Evolutionary conservation across 2,329 filamentous ascomycete species (phyloP).

Genomic region (Simplicillium aogashimaense): DNA sequence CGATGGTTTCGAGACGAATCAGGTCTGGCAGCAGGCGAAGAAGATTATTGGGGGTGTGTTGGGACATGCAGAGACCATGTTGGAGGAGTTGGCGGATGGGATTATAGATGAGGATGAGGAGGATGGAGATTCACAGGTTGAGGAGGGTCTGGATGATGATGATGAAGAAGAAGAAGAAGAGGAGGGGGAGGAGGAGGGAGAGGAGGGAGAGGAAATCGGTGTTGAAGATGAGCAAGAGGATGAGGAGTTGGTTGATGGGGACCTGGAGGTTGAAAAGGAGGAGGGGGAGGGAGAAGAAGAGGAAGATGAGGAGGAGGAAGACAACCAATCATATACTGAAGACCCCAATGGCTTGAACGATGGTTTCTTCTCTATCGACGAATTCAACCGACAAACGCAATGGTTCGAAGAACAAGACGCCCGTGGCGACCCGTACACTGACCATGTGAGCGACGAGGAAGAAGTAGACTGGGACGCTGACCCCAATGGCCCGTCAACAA

Average conservation of each 20-base stretch:
- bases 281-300: conserved; percentile 26
- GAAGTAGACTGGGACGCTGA: conserved; percentile 82
- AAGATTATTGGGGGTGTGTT: conserved; percentile 59
- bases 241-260: conserved; percentile 24
- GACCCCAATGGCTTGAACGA: conserved; percentile 87
- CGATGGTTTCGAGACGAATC: conserved; percentile 76
- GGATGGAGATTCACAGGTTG: conserved; percentile 16
- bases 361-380: conserved; percentile 94
- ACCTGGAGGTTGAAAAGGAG: conserved; percentile 21
- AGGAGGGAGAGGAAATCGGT: conserved; percentile 9
- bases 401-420: conserved; percentile 81
- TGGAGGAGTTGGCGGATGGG: conserved; percentile 36
- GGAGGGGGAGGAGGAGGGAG: conserved; percentile 5
- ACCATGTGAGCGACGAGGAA: conserved; percentile 71
- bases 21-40: conserved; percentile 90
- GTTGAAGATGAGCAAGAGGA: conserved; percentile 14
- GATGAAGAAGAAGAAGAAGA: conserved; percentile 25
- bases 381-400: conserved; percentile 92
- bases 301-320: conserved; percentile 37
- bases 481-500: conserved; percentile 42
- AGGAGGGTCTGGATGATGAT: conserved; percentile 24
- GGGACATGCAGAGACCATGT: conserved; percentile 33
- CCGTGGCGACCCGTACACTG: conserved; percentile 64
- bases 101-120: conserved; percentile 18
- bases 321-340: conserved; percentile 48